phyloP scores from a whole-genome alignment of 2,329 filamentous ascomycete genomes.

The Neopestalotiopsis sp. region DNA sequence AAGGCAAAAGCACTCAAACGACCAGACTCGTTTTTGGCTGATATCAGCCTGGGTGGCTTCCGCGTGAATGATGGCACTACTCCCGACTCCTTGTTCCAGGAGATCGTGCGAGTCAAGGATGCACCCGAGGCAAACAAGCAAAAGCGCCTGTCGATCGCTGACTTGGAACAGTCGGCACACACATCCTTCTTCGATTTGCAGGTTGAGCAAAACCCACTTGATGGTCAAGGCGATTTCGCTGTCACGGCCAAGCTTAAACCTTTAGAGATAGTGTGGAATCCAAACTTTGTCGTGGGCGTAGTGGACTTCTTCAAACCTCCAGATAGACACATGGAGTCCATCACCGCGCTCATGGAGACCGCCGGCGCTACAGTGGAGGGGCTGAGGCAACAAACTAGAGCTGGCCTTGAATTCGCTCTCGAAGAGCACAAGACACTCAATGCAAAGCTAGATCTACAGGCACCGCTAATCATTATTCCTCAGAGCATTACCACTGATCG shows the following conservation, averaged over 20 bases:
- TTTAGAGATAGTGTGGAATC: slow-evolving; percentile 97
- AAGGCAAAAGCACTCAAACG: slow-evolving; percentile 87
- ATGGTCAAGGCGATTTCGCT: slow-evolving; percentile 89
- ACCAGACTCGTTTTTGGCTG: slow-evolving; percentile 87
- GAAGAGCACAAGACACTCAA: slow-evolving; percentile 99
- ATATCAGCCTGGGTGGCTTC: slow-evolving; percentile 89
- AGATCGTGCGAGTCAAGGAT: slow-evolving; percentile 96
- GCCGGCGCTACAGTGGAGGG: slow-evolving; percentile 96
- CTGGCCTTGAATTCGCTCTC: slow-evolving; percentile 92
- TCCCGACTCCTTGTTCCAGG: slow-evolving; percentile 85
- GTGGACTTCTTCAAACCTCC: slow-evolving; percentile 96
- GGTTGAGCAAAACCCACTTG: slow-evolving; percentile 93
- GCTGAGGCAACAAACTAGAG: slow-evolving; percentile 91
- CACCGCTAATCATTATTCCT: slow-evolving; percentile 93
- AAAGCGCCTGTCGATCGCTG: slow-evolving; percentile 57
- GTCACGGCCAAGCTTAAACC: slow-evolving; percentile 91
- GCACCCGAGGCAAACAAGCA: slow-evolving; percentile 59
- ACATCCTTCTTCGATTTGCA: slow-evolving; percentile 92
- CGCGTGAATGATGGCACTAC: slow-evolving; percentile 97
- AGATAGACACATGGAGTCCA: slow-evolving; percentile 97
- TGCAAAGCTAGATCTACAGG: slow-evolving; percentile 92
- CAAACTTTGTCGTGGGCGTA: slow-evolving; percentile 87
- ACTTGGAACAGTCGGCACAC: slow-evolving; percentile 55
- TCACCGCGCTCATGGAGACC: slow-evolving; percentile 92
- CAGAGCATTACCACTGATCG: slow-evolving; percentile 84